Evolutionary conservation across 2,329 filamentous ascomycete species (phyloP).

Genomic region (Escovopsis weberi): DNA sequence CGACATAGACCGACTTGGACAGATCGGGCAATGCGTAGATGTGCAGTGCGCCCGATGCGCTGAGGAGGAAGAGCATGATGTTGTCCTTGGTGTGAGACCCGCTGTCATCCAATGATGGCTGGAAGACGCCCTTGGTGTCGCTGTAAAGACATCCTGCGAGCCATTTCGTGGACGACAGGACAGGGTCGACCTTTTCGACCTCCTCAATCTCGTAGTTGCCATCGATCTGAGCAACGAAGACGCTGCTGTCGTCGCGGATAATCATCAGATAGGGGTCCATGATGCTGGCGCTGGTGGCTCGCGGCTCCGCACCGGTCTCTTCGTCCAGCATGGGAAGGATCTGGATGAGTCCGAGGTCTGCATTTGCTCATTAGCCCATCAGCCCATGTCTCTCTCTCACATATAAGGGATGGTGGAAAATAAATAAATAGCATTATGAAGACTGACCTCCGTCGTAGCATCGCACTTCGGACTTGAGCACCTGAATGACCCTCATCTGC

Average conservation of each 20-base stretch:
- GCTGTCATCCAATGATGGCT: conserved; percentile 24
- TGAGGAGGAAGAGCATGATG: conserved; percentile 64
- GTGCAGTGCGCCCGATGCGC: conserved; percentile 56
- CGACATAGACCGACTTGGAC: conserved; percentile 53
- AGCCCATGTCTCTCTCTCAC: neutral
- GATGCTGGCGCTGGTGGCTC: conserved; percentile 68
- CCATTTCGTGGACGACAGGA: conserved; percentile 54
- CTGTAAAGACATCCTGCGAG: conserved; percentile 69
- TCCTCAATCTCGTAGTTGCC: conserved; percentile 71
- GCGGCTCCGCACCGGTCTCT: conserved; percentile 66
- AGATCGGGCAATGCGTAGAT: conserved; percentile 66
- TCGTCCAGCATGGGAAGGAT: conserved; percentile 91
- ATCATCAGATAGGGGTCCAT: conserved; percentile 75
- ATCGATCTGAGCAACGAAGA: conserved; percentile 67
- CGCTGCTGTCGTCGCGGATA: conserved; percentile 67
- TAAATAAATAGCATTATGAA: too few species aligned
- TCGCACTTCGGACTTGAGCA: conserved; percentile 72
- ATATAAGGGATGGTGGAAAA: too few species aligned
- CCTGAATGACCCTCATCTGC: conserved; percentile 71
- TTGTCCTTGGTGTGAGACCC: conserved; percentile 28
- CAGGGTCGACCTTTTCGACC: conserved; percentile 46
- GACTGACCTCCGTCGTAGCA: conserved; percentile 77
- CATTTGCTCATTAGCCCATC: neutral
- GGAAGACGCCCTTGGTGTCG: conserved; percentile 46
- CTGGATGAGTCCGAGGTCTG: conserved; percentile 75